Conservation (phyloP, 2,329 filamentous ascomycete genomes). For the Lachnellula arida region DNA sequence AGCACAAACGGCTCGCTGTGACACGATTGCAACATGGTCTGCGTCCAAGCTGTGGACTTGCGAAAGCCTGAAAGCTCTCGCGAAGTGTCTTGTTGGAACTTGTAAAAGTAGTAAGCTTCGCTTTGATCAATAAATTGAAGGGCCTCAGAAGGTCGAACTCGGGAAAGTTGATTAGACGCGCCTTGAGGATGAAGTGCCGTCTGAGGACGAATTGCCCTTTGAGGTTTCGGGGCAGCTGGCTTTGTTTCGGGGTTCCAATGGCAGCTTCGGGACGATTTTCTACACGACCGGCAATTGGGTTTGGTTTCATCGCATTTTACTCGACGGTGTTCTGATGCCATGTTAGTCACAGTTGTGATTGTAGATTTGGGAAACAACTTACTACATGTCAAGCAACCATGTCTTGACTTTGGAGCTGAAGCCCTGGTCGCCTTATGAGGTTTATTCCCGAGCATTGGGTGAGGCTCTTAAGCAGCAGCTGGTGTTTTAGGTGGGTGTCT, state of each 20-base stretch:
- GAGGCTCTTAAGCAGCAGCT: too few species aligned
- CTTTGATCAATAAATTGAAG: slow-evolving; percentile 8
- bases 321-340: slow-evolving; percentile 3
- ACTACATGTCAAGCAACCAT: slow-evolving; percentile 18
- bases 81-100: slow-evolving; percentile 11
- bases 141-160: slow-evolving; percentile 2
- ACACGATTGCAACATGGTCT: slow-evolving; percentile 14
- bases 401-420: slow-evolving; percentile 11
- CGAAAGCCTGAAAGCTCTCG: slow-evolving; percentile 8
- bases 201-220: background rate
- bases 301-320: slow-evolving; percentile 13
- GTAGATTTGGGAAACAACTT: background rate
- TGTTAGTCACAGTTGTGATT: background rate
- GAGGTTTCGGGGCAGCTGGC: background rate
- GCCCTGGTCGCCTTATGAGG: too few species aligned
- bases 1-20: slow-evolving; percentile 13
- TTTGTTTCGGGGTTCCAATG: slow-evolving; percentile 2
- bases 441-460: too few species aligned
- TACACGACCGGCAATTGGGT: slow-evolving; percentile 4
- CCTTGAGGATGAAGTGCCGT: slow-evolving; percentile 7
- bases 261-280: slow-evolving; percentile 6
- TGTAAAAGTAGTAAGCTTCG: slow-evolving; percentile 13
- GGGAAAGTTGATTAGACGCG: background rate
- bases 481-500: too few species aligned
- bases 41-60: slow-evolving; percentile 9